Evolutionary conservation across 805 yeast species (phyloP), one percentile per base, ranked within the genome.

Genomic region (Peterozyma toletana): DNA sequence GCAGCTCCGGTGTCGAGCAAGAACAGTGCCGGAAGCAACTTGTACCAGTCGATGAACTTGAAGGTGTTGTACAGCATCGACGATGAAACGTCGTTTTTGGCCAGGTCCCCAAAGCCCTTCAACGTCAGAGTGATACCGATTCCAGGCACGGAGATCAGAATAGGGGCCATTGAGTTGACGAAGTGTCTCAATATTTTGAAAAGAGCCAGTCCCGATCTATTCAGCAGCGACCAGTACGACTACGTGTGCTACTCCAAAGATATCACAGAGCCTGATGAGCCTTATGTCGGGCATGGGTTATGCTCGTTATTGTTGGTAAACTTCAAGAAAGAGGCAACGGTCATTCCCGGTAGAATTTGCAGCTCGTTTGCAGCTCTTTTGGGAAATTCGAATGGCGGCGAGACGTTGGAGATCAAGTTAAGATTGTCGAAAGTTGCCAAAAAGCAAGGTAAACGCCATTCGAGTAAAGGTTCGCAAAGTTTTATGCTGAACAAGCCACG

Each of bases 351-450:
- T 3, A 52, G 83, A 44, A 78, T 80, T 33, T 78, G 83, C 51
- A 73, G 53, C 66, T 80, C 42, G 68, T 78, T 29, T 71, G 75
- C 39, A 58, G 76, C 52, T 64, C 54, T 47, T 47, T 41, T 52
- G 69, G 62, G 59, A 66, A 54, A 50, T 58, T 62, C 46, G 53
- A 58, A 51, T 35, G 60, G 73, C 11, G 59, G 70, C 1, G 72
- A 77, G 47, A 80, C 84, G 2, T 58, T 80, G 41, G 86, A 80
- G 57, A 70, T 80, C 34, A 66, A 78, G 48, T 59, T 80, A 42
- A 72, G 75, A 50, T 66, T 80, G 33, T 54, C 55, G 1, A 52
- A 45, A 40, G 56, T 55, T 2, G 6, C 18, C 40, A 33, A 29
- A 16, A 38, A 2, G 33, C 15, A 5, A 31, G 9, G 14, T 5